Evolutionary conservation across 164 flowering plant species (phyloP), one percentile per base, ranked within the genome.

Genomic region (Liquidambar formosana): DNA sequence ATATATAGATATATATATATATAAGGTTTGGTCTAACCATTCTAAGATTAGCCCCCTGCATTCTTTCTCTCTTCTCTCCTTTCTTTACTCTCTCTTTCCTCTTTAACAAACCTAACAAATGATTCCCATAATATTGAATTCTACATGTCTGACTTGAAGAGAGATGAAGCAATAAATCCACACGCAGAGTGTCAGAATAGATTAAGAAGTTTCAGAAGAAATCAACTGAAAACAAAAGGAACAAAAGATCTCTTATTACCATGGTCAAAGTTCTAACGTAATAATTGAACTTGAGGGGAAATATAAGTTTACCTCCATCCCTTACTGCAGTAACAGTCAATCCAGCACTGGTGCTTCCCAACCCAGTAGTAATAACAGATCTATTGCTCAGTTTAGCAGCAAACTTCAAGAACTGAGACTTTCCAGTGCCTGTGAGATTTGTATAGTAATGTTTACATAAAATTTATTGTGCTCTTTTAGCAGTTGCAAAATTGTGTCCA

Each of bases 291-390:
- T 8, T 60, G 41, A 33, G 44, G 51, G 21, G 18, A 14, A 14
- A 47, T 4, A 59, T 14, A 43, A 59, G 68, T 4, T 27, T 77
- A 90, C 99, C 99, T 76, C 94, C 97, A 85, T 95, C 97, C 75
- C 88, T 91, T 64, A 95, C 98, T 14, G 99, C 99, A 71, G 99
- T 93, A 27, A 95, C 99, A 64, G 99, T 95, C 77, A 95, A 75
- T 64, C 99, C 98, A 71, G 99, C 98, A 83, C 98, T 93, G 10
- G 99, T 95, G 78, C 97, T 92, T 66, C 99, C 99, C 74, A 95
- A 75, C 2, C 97, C 99, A 68, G 97, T 93, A n/a, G 99, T 91
- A 70, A 95, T 91, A 63, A 95, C 99, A 78, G 99, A 86, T 75
- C 99, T 82, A 75, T 89, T 93, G 86, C 99, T 87, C 80, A 91